These are phyloP conservation scores for Catunica adiposa DNA, from an alignment of 2,329 filamentous ascomycete species.

Conservation along the genomic window DNA sequence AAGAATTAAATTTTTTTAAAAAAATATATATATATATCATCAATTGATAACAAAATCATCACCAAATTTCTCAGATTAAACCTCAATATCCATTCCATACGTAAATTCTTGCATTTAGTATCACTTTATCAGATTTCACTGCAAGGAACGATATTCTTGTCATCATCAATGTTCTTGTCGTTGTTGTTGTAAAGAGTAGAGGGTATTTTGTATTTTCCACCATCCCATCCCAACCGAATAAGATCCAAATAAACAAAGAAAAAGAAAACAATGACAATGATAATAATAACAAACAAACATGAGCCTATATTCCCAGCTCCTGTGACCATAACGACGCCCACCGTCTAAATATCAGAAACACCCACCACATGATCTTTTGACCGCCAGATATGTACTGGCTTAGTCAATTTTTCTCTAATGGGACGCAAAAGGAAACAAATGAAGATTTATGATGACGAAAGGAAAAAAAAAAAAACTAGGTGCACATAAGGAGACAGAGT, in stretches of 20 bases:
- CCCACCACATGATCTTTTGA: not conserved
- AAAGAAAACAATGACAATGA: not conserved
- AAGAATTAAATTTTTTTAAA: too few relatives aligned
- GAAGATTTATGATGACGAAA: not conserved
- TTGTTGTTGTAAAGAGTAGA: not conserved
- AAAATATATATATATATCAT: too few relatives aligned
- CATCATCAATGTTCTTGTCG: not conserved
- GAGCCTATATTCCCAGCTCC: not conserved
- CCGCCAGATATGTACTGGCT: not conserved
- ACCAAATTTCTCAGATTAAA: too few relatives aligned
- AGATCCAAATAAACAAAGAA: not conserved
- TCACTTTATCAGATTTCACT: too few relatives aligned
- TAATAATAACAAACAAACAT: not conserved
- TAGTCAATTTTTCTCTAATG: constrained; percentile 2
- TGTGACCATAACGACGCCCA: not conserved
- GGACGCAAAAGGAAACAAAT: not conserved
- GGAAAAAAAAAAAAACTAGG: not conserved
- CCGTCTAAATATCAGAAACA: not conserved
- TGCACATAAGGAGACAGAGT: not conserved
- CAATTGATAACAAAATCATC: too few relatives aligned
- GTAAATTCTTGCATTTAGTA: too few relatives aligned
- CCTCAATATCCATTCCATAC: too few relatives aligned
- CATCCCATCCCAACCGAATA: not conserved
- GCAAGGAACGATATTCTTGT: not conserved
- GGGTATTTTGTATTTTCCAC: constrained; percentile 2